These are phyloP conservation scores for Cymbidium sinense DNA, from an alignment of 106 monocot genomes.

Conservation along the genomic window DNA sequence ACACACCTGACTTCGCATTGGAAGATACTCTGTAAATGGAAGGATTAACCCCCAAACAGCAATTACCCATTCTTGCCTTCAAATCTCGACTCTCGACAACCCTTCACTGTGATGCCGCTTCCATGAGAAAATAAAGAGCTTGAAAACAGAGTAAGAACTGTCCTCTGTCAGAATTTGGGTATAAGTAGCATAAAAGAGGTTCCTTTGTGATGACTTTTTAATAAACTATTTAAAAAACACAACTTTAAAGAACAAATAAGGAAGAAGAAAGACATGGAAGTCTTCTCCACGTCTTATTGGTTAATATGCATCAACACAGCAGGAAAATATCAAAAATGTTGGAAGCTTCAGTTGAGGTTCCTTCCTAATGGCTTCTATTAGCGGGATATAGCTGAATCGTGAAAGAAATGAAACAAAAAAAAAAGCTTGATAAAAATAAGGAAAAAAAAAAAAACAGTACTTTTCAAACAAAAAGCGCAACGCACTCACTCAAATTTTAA, in stretches of 20 bases:
- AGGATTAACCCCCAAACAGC: conserved; percentile 28
- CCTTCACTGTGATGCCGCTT: background rate
- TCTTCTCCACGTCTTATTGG: background rate
- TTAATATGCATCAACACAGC: background rate
- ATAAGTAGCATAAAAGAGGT: background rate
- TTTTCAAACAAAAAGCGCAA: too few relatives aligned
- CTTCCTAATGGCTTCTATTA: background rate
- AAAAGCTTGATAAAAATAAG: too few relatives aligned
- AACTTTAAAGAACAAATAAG: background rate
- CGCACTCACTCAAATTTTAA: too few relatives aligned
- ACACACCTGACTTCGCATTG: conserved; percentile 56
- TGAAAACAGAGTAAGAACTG: background rate
- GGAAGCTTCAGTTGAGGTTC: background rate
- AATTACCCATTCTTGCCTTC: conserved; percentile 75
- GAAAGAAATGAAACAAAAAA: too few relatives aligned
- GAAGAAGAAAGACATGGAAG: background rate
- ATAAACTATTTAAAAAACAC: background rate
- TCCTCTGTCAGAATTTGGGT: background rate
- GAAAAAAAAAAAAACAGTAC: too few relatives aligned
- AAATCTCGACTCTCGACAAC: background rate
- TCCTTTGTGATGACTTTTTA: background rate
- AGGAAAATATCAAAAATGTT: background rate
- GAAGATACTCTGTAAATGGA: conserved; percentile 49
- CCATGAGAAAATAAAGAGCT: background rate
- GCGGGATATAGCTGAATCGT: too few relatives aligned